Conservation (phyloP, 352 stramenopile species). For the Globisporangium viniferum region DNA sequence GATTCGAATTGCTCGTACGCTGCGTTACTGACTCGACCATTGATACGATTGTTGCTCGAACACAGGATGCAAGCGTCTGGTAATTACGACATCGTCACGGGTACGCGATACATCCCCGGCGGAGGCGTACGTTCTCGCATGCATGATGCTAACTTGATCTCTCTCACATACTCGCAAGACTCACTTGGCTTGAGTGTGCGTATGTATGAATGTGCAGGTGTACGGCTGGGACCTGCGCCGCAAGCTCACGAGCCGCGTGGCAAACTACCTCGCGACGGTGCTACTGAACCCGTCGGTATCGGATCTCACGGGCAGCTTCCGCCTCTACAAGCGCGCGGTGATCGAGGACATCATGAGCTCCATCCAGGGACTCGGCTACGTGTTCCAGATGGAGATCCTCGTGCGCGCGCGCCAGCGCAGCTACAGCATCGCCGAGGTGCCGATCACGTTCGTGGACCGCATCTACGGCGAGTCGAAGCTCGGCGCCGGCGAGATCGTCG, state of each 20-base stretch:
- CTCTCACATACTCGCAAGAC: neutral
- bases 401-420: conserved; percentile 90
- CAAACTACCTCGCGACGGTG: conserved; percentile 97
- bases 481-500: conserved; percentile 96
- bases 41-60: too few relatives aligned
- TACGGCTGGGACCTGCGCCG: conserved; percentile 95
- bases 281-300: conserved; percentile 93
- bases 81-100: conserved; percentile 95
- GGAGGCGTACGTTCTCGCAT: conserved; percentile 81
- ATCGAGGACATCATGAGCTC: conserved; percentile 93
- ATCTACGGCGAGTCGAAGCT: conserved; percentile 99
- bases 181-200: neutral
- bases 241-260: conserved; percentile 96
- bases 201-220: conserved; percentile 47
- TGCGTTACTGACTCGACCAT: too few relatives aligned
- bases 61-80: conserved; percentile 62
- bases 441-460: conserved; percentile 98
- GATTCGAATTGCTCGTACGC: too few relatives aligned
- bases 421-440: conserved; percentile 94
- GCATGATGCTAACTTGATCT: neutral
- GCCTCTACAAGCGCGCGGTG: conserved; percentile 95
- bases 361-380: conserved; percentile 92
- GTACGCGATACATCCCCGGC: conserved; percentile 92
- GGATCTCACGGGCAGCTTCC: conserved; percentile 97
- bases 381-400: conserved; percentile 99